Base-by-base conservation (phyloP, 495 filamentous ascomycete genomes). In the Cryomyces antarcticus region DNA sequence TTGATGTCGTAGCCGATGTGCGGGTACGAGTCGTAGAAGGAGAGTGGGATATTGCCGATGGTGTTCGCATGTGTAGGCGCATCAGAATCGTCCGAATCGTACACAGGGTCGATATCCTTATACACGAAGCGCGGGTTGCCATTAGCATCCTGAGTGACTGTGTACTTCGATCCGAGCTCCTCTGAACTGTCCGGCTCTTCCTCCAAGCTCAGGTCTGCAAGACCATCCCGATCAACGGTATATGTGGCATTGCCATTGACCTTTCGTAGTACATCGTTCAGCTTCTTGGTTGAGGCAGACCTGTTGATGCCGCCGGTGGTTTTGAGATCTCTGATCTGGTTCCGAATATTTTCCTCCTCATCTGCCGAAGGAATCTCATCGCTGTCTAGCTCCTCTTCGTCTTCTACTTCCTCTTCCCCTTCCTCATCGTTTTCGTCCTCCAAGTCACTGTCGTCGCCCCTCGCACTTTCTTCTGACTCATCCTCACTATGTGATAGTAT, bases 1-100 rank as follows among this genome's bases (percentile, higher is more conserved):
- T 97, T 93, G 61, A 97, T 94, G 56, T 95, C 82, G 61, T 97
- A 97, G 36, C 89, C 89, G 57, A 97, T 94, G 58, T 97, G 89
- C 42, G 92, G 89, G 56, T 94, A 96, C 38, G 81, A 78, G 55
- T 96, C 88, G 68, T 97, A 97, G 62, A 93, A 94, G 28, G 78
- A 77, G 13, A 96, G 60, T 9, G 88, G 84, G 46, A 97, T 97
- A 56, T 96, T 70, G 45, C 89, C 89, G 56, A 97, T 93, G 4
- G 89, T 95, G 57, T 96, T 97, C 9, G 65, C 65, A 28, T 77
- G 73, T 28, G 73, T 78, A 38, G 80, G 75, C 6, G 77, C 76
- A 54, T 95, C 89, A 4, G 81, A 77, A 52, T 93, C 86, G 59
- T 97, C 92, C 2, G 85, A 89, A 55, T 93, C 89, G 64, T 97